Base-by-base conservation (phyloP, 371 early-diverging fungal species). In the Rhizopus microsporus region DNA sequence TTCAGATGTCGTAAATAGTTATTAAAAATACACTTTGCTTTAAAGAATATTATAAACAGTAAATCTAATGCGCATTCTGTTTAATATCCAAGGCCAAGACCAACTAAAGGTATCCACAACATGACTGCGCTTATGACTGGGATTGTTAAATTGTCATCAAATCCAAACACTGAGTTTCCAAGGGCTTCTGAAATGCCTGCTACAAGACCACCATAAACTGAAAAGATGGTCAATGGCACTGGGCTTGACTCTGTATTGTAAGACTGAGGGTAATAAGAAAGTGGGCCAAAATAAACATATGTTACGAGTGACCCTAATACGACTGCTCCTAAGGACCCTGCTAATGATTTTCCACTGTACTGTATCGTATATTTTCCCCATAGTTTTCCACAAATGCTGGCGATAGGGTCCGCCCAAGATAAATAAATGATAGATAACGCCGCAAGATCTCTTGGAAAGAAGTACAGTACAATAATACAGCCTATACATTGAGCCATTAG, bases 391-490 rank as follows among this genome's bases (percentile, higher is more conserved):
- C 69, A 68, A 12, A 79, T 71, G 35, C 80, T 79, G 8, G 83
- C 83, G 1, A 75, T 78, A 12, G 83, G 81, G 52, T 83, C 83
- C 6, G 77, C 67, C 83, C 83, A 83, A 9, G 78, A 76, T 17
- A 83, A 53, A 58, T 78, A 81, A 49, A 83, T 59, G 30, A 83
- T 83, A 8, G 81, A 77, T n/a, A 83, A 32, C 7, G 80, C 63
- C n/a, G 77, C 80, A 43, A 83, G 63, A 37, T 83, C 81, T 45
- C 56, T 65, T 16, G 80, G 77, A 48, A 77, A 78, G 10, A 56
- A 55, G 37, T 75, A 75, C 12, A 77, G 55, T 4, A 72, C 75
- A 63, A 75, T 59, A 9, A 77, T 63, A 54, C 77, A 77, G 16
- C 80, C 78, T 74, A 60, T 3, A 49, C 15, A 15, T 6, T 33